Base-by-base conservation (phyloP, 495 filamentous ascomycete genomes). In the Penicillium pulvis region DNA sequence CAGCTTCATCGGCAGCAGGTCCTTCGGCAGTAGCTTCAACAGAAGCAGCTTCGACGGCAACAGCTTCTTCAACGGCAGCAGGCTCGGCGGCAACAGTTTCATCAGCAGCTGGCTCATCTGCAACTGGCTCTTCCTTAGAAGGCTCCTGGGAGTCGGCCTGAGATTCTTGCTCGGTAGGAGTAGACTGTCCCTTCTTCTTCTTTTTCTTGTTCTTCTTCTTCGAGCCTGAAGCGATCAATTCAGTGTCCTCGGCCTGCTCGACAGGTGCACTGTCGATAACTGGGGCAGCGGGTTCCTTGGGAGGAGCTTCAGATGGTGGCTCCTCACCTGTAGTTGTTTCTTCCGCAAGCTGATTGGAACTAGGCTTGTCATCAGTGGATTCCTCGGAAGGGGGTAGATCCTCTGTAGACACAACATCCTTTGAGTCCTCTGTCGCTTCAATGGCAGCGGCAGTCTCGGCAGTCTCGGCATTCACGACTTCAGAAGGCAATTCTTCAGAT, bases 101-200 rank as follows among this genome's bases (percentile, higher is more conserved):
- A 6, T 19, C 33, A 2, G 17, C 20, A 2, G 20, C 20, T 23
- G 20, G 20, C 20, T 23, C 20, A 1, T 23, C 20, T 2, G 20
- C 20, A 16, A 26, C 43, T 35, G 53, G 44, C 26, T 63, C 56
- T 53, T 62, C 66, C n/a, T 39, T 39, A 6, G 46, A 41, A 17
- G 63, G 36, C 45, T 63, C 52, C 45, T 62, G 61, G 3, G n/a
- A 24, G 12, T 62, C 51, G 24, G 49, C 8, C 36, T 54, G 54
- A 9, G 42, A 36, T 16, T 47, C 50, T 20, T 64, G 63, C 16
- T 57, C n/a, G 16, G 58, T 17, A 31, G 24, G 53, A 57, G 59
- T 48, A 9, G 71, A 69, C 45, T 70, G 65, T 28, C 59, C 61
- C 56, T 72, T 74, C 66, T 72, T 74, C 64, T 76, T 75, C 51